phyloP scores from a whole-genome alignment of 2,329 filamentous ascomycete genomes.

The Microdochium paspali region DNA sequence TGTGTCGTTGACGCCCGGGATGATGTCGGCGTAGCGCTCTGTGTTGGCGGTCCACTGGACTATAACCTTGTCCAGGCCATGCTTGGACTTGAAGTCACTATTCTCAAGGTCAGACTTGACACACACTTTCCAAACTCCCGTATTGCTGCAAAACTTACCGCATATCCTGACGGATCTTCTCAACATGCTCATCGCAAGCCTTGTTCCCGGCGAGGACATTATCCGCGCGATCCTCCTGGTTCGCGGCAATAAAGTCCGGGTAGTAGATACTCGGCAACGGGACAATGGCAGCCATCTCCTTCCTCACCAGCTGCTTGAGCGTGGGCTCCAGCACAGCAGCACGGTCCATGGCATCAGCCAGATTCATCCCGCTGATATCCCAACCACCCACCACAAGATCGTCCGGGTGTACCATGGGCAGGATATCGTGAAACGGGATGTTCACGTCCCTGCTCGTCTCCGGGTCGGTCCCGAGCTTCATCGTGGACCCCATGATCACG shows the following conservation, averaged over 20 bases:
- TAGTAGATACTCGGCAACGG: conserved; percentile 96
- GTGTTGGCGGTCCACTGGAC: conserved; percentile 99
- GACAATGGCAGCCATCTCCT: conserved; percentile 84
- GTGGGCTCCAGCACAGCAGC: conserved; percentile 92
- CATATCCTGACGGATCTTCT: conserved; percentile 88
- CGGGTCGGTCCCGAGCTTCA: conserved; percentile 87
- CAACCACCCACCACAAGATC: conserved; percentile 92
- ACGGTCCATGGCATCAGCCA: conserved; percentile 90
- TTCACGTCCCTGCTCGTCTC: conserved; percentile 85
- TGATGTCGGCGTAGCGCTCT: conserved; percentile 85
- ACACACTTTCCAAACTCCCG: background rate
- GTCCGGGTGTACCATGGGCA: conserved; percentile 96
- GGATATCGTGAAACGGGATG: conserved; percentile 86
- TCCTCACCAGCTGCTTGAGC: conserved; percentile 79
- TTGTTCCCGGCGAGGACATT: conserved; percentile 78
- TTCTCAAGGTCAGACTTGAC: conserved; percentile 3
- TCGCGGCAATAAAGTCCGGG: conserved; percentile 97
- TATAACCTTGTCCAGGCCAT: conserved; percentile 88
- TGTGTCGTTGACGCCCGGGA: conserved; percentile 89
- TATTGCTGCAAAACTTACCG: conserved; percentile 39
- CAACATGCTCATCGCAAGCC: conserved; percentile 79
- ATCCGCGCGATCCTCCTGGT: conserved; percentile 94
- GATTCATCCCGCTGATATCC: conserved; percentile 90
- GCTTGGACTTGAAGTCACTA: conserved; percentile 79
- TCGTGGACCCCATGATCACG: conserved; percentile 90